Percentiles rank a stretch among this genome's conserved stretches.
phyloP scores from a whole-genome alignment of 768 basidiomycete species.

The Tylopilus balloui region DNA sequence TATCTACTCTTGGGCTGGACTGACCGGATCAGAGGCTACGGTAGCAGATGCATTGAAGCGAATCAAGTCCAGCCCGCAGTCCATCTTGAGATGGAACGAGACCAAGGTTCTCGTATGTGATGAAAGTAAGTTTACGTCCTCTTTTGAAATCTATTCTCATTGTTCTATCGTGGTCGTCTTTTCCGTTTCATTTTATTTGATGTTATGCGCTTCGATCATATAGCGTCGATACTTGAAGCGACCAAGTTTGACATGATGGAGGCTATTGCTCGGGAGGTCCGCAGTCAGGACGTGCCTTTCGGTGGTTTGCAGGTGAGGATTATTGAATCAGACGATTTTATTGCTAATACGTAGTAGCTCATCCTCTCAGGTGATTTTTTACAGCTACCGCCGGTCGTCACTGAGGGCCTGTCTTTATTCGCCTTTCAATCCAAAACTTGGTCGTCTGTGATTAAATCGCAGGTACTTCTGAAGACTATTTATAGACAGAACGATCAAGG shows the following conservation, averaged over 20 bases:
- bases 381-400: neutral
- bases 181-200: too few relatives aligned
- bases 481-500: neutral
- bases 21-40: neutral
- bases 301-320: neutral
- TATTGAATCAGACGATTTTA: neutral
- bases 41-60: neutral
- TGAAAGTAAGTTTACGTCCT: neutral
- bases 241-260: neutral
- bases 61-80: neutral
- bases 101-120: neutral
- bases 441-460: neutral
- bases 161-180: neutral
- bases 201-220: neutral
- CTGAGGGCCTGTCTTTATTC: neutral
- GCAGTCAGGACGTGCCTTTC: neutral
- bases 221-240: neutral
- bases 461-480: neutral
- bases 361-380: neutral
- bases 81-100: neutral
- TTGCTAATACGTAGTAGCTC: neutral
- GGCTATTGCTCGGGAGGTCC: neutral
- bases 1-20: neutral
- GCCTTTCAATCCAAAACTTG: neutral
- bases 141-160: neutral